Percentiles rank a stretch among this genome's conserved stretches.
Conservation (phyloP, 2,329 filamentous ascomycete genomes). For the Talaromyces funiculosus region DNA sequence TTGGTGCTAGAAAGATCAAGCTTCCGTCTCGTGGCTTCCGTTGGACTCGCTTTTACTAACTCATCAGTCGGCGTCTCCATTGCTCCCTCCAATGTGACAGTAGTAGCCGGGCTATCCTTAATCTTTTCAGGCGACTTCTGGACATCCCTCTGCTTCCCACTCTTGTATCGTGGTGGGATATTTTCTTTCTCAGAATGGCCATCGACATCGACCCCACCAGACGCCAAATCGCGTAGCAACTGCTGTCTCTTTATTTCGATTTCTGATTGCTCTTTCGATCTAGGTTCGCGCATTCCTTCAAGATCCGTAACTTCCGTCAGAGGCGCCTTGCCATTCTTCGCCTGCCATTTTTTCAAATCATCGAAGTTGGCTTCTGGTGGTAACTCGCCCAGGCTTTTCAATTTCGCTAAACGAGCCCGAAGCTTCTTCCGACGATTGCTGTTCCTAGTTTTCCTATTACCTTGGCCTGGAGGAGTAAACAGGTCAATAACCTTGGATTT, state of each 20-base stretch:
- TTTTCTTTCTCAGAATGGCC: conserved; percentile 27
- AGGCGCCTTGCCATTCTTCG: conserved; percentile 21
- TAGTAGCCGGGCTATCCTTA: background rate
- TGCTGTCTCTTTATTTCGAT: conserved; percentile 49
- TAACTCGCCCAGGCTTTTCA: conserved; percentile 52
- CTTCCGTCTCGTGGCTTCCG: conserved; percentile 32
- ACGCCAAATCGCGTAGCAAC: conserved; percentile 47
- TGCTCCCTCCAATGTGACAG: background rate
- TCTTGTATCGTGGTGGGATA: conserved; percentile 18
- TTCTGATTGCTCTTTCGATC: conserved; percentile 32
- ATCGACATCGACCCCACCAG: conserved; percentile 49
- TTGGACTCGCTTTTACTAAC: conserved; percentile 10
- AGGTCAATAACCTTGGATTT: conserved; percentile 14
- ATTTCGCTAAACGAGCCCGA: conserved; percentile 44
- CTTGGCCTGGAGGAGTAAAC: conserved; percentile 43
- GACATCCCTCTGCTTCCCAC: conserved; percentile 4
- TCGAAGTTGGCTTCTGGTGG: conserved; percentile 46
- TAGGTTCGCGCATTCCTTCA: conserved; percentile 16
- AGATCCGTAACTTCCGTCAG: conserved; percentile 20
- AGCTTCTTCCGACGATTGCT: conserved; percentile 53
- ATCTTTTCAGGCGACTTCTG: background rate
- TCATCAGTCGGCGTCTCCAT: background rate
- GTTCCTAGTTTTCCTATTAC: conserved; percentile 46
- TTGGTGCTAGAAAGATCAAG: conserved; percentile 58
- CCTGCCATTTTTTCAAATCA: conserved; percentile 41